These are phyloP conservation scores for Cicer pinnatifidum DNA, from an alignment of 306 rosid genomes.

Conservation along the genomic window DNA sequence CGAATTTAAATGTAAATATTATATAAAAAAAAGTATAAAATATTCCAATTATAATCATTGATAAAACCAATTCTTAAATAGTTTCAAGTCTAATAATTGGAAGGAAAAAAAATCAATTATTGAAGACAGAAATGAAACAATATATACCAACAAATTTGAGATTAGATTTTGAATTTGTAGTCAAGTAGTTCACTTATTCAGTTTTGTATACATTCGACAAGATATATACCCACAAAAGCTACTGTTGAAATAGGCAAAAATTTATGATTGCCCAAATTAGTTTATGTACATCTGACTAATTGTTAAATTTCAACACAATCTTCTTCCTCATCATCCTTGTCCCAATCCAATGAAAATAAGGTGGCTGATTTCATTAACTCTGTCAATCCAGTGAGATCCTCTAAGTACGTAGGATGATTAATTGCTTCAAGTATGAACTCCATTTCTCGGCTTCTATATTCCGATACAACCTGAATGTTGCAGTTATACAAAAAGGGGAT, in stretches of 20 bases:
- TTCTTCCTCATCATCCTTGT: constrained; percentile 57
- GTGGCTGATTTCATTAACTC: constrained; percentile 91
- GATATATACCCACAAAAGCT: constrained; percentile 5
- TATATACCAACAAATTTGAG: neutral
- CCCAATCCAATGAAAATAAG: constrained; percentile 76
- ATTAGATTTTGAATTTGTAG: constrained; percentile 1
- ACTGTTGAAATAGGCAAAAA: constrained; percentile 10
- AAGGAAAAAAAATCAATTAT: no score
- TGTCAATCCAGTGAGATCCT: constrained; percentile 91
- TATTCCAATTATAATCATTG: neutral
- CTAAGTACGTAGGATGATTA: constrained; percentile 91
- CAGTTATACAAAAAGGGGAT: constrained; percentile 28
- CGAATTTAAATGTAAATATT: neutral
- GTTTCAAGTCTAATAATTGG: neutral
- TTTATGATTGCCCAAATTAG: constrained; percentile 31
- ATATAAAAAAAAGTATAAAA: neutral
- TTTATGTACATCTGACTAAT: constrained; percentile 44
- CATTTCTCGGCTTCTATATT: constrained; percentile 71
- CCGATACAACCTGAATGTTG: constrained; percentile 74
- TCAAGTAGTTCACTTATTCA: neutral
- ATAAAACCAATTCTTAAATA: neutral
- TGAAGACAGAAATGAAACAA: no score
- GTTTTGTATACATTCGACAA: constrained; percentile 52
- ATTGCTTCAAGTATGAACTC: constrained; percentile 83
- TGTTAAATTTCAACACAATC: constrained; percentile 70